Evolutionary conservation across 805 yeast genomes (phyloP).

Genomic region (Cyberlindnera euphorbiiphila): DNA sequence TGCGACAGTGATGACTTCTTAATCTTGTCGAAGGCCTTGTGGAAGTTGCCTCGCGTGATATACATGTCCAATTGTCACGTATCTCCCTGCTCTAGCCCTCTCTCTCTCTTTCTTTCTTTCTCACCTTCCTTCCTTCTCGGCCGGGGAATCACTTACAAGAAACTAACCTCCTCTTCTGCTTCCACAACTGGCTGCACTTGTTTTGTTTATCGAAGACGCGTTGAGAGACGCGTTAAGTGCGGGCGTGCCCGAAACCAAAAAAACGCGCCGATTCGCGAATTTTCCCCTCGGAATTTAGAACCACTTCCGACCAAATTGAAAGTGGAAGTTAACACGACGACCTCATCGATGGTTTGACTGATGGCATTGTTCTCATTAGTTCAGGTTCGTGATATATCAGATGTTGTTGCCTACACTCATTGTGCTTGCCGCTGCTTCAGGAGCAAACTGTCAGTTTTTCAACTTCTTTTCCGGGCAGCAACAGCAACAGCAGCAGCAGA

Average conservation of each 20-base stretch:
- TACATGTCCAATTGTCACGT: slow-evolving; percentile 71
- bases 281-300: too few species aligned
- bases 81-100: too few species aligned
- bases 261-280: too few species aligned
- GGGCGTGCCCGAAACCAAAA: too few species aligned
- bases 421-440: slow-evolving; percentile 5
- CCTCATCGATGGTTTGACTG: too few species aligned
- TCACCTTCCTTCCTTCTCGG: background rate
- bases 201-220: too few species aligned
- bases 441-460: slow-evolving; percentile 37
- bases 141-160: background rate
- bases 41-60: slow-evolving; percentile 65
- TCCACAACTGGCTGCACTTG: too few species aligned
- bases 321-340: too few species aligned
- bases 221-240: too few species aligned
- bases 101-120: background rate
- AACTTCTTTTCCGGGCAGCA: slow-evolving; percentile 41
- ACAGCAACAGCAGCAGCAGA: slow-evolving; percentile 37
- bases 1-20: slow-evolving; percentile 75
- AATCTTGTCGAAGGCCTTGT: slow-evolving; percentile 62
- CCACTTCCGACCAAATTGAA: too few species aligned
- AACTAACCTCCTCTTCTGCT: background rate
- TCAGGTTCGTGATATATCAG: too few species aligned
- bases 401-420: background rate
- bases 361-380: too few species aligned